Evolutionary conservation across 75 land plant genomes (phyloP).

Genomic region (Isoetes taiwanensis): DNA sequence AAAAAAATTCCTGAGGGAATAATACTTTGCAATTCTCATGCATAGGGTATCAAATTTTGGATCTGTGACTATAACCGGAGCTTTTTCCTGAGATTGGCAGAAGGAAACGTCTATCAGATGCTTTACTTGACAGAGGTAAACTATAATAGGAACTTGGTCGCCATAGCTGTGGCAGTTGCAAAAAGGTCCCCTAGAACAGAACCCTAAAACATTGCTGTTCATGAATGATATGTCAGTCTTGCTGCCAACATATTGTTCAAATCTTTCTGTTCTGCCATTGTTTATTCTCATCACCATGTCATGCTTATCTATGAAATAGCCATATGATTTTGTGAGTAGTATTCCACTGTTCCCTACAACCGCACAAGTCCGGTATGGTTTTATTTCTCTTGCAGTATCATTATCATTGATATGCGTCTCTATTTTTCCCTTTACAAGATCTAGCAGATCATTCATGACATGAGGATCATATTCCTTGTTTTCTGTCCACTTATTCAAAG

Average conservation of each 20-base stretch:
- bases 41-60: slow-evolving; percentile 57
- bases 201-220: slow-evolving; percentile 71
- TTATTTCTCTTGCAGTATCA: background rate
- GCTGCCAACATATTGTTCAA: slow-evolving; percentile 37
- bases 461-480: slow-evolving; percentile 35
- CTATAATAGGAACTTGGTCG: slow-evolving; percentile 39
- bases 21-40: slow-evolving; percentile 67
- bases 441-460: slow-evolving; percentile 33
- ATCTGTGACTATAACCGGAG: slow-evolving; percentile 68
- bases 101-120: slow-evolving; percentile 59
- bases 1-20: slow-evolving; percentile 55
- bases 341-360: slow-evolving; percentile 95
- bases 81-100: slow-evolving; percentile 35
- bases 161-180: slow-evolving; percentile 80
- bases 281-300: slow-evolving; percentile 69
- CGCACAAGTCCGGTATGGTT: slow-evolving; percentile 41
- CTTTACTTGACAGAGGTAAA: slow-evolving; percentile 74
- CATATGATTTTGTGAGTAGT: slow-evolving; percentile 35
- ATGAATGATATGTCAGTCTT: slow-evolving; percentile 67
- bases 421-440: slow-evolving; percentile 24
- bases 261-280: slow-evolving; percentile 45
- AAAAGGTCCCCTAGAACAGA: slow-evolving; percentile 41
- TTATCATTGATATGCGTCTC: slow-evolving; percentile 33
- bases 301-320: slow-evolving; percentile 52
- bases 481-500: slow-evolving; percentile 28